Percentiles rank a stretch among this genome's conserved stretches.
Evolutionary conservation across 768 basidiomycete genomes (phyloP).

Genomic region (Cystobasidium tubakii): DNA sequence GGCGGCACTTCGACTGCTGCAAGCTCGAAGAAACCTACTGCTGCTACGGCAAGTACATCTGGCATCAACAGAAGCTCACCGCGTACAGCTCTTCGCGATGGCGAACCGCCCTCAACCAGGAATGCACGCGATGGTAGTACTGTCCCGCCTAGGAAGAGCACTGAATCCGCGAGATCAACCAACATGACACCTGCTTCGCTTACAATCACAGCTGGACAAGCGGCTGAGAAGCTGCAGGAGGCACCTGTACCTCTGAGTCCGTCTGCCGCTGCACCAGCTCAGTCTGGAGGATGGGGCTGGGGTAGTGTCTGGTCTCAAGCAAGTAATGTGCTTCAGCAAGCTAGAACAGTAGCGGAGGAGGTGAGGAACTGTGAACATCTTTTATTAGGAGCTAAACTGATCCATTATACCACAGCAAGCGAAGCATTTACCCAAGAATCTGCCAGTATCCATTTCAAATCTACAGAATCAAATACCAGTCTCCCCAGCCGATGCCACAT

Average conservation of each 20-base stretch:
- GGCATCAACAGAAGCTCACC: conserved; percentile 34
- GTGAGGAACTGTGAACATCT: conserved; percentile 22
- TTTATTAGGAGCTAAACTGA: no score
- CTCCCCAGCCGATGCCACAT: conserved; percentile 38
- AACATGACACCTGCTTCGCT: not conserved
- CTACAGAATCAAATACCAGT: conserved; percentile 46
- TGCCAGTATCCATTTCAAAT: conserved; percentile 63
- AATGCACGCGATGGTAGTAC: conserved; percentile 7
- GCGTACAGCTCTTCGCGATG: not conserved
- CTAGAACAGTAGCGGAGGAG: conserved; percentile 40
- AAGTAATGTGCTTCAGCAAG: conserved; percentile 40
- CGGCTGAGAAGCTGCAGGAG: conserved; percentile 32
- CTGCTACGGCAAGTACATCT: not conserved
- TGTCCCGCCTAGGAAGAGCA: conserved; percentile 7
- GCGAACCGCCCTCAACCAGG: not conserved
- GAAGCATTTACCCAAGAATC: conserved; percentile 88
- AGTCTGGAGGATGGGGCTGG: conserved; percentile 45
- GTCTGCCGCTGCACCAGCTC: not conserved
- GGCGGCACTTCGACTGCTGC: not conserved
- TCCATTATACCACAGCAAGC: conserved; percentile 59
- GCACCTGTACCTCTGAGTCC: conserved; percentile 16
- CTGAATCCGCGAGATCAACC: not conserved
- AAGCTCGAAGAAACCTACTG: not conserved
- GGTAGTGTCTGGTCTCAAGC: conserved; percentile 42
- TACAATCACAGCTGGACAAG: conserved; percentile 40